Evolutionary conservation across 2,329 filamentous ascomycete genomes (phyloP).

Genomic region (Monosporascus sp.): DNA sequence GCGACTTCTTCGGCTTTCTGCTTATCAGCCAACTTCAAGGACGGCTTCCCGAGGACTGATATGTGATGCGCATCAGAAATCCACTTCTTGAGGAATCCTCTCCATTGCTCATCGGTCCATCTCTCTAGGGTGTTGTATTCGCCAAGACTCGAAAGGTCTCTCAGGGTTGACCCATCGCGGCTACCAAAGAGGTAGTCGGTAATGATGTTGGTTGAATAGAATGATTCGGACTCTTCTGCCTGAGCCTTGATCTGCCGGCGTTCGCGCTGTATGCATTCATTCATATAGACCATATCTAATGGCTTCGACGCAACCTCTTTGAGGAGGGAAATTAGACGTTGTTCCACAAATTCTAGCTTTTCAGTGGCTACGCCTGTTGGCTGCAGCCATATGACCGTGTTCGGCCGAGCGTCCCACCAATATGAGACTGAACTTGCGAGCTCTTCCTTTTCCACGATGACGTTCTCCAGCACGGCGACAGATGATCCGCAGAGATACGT

Average conservation of each 20-base stretch:
- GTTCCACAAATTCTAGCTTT: slow-evolving; percentile 77
- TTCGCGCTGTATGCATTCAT: slow-evolving; percentile 79
- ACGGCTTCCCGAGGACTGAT: slow-evolving; percentile 83
- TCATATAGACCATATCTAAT: slow-evolving; percentile 84
- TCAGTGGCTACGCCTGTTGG: slow-evolving; percentile 82
- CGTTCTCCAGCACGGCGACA: slow-evolving; percentile 85
- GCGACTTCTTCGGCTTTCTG: slow-evolving; percentile 77
- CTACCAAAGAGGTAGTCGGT: slow-evolving; percentile 88
- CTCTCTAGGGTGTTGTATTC: slow-evolving; percentile 65
- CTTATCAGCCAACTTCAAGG: slow-evolving; percentile 69
- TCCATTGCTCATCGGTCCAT: slow-evolving; percentile 85
- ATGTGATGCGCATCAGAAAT: slow-evolving; percentile 80
- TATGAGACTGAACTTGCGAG: slow-evolving; percentile 81
- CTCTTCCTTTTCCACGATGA: slow-evolving; percentile 87
- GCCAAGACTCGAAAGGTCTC: slow-evolving; percentile 47
- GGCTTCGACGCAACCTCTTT: slow-evolving; percentile 74
- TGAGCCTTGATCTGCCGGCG: slow-evolving; percentile 76
- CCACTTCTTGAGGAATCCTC: slow-evolving; percentile 74
- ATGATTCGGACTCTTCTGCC: slow-evolving; percentile 73
- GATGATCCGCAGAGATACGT: slow-evolving; percentile 91
- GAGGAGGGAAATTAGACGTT: slow-evolving; percentile 77
- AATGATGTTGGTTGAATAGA: slow-evolving; percentile 82
- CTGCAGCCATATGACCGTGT: slow-evolving; percentile 78
- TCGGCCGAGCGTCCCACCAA: slow-evolving; percentile 72
- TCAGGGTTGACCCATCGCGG: slow-evolving; percentile 72